phyloP scores from a whole-genome alignment of 306 rosid genomes.

The Begonia peltatifolia region DNA sequence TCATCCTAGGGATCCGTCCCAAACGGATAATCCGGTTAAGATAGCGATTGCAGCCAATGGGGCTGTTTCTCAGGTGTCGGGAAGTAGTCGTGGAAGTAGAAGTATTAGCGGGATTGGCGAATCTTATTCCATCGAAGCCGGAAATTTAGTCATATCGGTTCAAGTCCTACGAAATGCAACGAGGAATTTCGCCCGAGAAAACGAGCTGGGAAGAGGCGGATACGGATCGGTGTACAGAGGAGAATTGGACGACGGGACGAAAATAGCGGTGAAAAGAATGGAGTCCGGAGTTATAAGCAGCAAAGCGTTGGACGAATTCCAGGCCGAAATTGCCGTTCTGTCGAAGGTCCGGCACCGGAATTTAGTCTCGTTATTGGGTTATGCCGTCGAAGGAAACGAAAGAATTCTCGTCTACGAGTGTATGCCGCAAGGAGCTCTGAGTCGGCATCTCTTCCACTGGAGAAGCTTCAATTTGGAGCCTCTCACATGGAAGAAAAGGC shows the following conservation, averaged over 20 bases:
- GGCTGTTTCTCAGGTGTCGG: constrained; percentile 37
- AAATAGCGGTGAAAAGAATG: constrained; percentile 92
- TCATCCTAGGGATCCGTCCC: constrained; percentile 89
- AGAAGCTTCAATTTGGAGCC: constrained; percentile 58
- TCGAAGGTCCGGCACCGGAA: constrained; percentile 96
- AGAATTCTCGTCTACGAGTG: constrained; percentile 81
- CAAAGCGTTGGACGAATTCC: constrained; percentile 94
- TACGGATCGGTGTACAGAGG: constrained; percentile 94
- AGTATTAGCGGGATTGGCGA: constrained; percentile 54
- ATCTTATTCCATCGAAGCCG: constrained; percentile 79
- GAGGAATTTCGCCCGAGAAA: constrained; percentile 73
- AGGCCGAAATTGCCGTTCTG: constrained; percentile 85
- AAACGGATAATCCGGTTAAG: constrained; percentile 49
- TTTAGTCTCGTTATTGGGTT: constrained; percentile 84
- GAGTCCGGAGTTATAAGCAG: constrained; percentile 61
- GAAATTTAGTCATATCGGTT: constrained; percentile 78
- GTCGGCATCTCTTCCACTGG: constrained; percentile 94
- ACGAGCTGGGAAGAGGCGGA: constrained; percentile 97
- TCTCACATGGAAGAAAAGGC: constrained; percentile 93
- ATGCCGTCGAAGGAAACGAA: constrained; percentile 63
- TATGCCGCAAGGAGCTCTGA: constrained; percentile 98
- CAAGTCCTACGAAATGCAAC: constrained; percentile 84
- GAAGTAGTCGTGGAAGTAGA: constrained; percentile 58
- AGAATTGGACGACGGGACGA: constrained; percentile 88
- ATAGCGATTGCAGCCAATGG: constrained; percentile 44